Base-by-base conservation (phyloP, 2,329 filamentous ascomycete genomes). In the Thielaviopsis populi region DNA sequence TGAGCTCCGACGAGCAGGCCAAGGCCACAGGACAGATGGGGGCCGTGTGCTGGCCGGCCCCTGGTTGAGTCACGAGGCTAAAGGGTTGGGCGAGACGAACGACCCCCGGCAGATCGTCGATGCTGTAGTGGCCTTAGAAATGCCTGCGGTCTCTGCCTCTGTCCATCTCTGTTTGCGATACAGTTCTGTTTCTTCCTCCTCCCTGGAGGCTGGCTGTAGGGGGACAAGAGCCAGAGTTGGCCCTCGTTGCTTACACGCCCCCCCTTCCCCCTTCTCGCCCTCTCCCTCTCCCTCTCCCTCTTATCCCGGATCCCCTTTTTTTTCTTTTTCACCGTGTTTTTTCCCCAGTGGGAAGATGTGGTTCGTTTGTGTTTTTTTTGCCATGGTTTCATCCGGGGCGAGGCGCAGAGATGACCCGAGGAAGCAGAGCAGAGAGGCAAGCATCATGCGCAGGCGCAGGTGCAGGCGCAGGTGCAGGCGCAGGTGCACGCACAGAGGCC, bases 61-160 rank as follows among this genome's bases (percentile, higher is more conserved):
- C 33, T 37, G 8, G 33, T 37, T 37, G 7, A 33, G 30, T 33
- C 30, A 33, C 30, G 33, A 37, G 33, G 7, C 33, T 1, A 6
- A 37, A 8, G 7, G 8, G 8, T 8, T 8, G 33, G 8, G 30
- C 50, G 7, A 30, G 50, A n/a, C 13, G 50, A 17, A 33, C 5
- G 50, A 54, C 50, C 30, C 24, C 5, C 10, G 50, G 50, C 50
- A 56, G 30, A 56, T 56, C 13, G 50, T 33, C 50, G 30, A 56
- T 56, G 50, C 50, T 56, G 50, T 56, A 56, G 50, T 37, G 50
- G 50, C 50, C 37, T 30, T 56, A 56, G 50, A 56, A 56, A 56
- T 56, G 50, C 50, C 50, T 30, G 60, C 58, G 54, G 41, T 60
- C 63, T 64, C 58, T 54, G 22, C 7, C 33, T 27, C 27, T 7